These are phyloP conservation scores for Leccinum rimulosum DNA, from an alignment of 768 basidiomycete species.

Conservation along the genomic window DNA sequence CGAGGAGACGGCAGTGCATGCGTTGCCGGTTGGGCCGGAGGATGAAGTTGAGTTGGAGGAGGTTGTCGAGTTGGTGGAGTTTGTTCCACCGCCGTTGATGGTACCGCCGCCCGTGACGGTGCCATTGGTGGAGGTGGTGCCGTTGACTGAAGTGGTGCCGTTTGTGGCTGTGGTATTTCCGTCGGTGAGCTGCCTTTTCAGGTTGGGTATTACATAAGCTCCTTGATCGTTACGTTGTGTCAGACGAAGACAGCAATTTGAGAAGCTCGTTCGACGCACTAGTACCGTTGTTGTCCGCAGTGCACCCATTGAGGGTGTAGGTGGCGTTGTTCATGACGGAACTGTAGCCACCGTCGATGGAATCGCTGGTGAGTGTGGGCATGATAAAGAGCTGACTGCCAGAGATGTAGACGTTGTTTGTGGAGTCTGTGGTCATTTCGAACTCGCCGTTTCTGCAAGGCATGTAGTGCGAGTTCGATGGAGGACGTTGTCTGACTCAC, in stretches of 20 bases:
- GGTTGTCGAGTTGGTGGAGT: conserved; percentile 13
- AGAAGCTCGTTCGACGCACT: conserved; percentile 1
- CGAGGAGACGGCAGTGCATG: conserved; percentile 45
- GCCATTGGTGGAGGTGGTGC: conserved; percentile 3
- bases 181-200: conserved; percentile 27
- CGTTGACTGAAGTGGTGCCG: neutral
- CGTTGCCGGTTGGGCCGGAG: conserved; percentile 22
- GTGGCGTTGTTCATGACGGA: conserved; percentile 40
- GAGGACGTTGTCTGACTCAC: conserved; percentile 15
- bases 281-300: conserved; percentile 4
- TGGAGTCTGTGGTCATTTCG: conserved; percentile 47
- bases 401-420: conserved; percentile 42
- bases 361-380: conserved; percentile 55
- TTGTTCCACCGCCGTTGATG: conserved; percentile 12
- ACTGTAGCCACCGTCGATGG: conserved; percentile 34
- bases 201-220: conserved; percentile 23
- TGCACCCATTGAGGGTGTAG: conserved; percentile 39
- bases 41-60: conserved; percentile 18
- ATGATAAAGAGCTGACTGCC: conserved; percentile 56
- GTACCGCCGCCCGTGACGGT: neutral
- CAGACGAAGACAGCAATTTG: neutral
- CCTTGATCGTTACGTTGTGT: conserved; percentile 13
- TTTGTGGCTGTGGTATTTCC: conserved; percentile 2
- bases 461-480: conserved; percentile 5
- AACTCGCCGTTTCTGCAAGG: conserved; percentile 48